Evolutionary conservation across 1,284 basidiomycete species (phyloP).

Genomic region (Microbotryum intermedium): DNA sequence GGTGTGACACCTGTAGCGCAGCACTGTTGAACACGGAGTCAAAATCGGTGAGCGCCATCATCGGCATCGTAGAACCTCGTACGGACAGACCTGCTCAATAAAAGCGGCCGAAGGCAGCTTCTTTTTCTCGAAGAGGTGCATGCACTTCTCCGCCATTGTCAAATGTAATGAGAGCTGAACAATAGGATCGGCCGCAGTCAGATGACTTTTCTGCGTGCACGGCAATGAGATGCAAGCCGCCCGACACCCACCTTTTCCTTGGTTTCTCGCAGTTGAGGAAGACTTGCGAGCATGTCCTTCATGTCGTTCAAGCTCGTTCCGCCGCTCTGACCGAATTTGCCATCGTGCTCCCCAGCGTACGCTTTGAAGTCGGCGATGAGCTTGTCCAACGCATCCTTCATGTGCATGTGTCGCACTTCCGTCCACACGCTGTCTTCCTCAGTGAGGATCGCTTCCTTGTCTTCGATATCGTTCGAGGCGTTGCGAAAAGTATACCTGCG

Average conservation of each 20-base stretch:
- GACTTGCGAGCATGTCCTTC: conserved; percentile 94
- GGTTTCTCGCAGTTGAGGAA: conserved; percentile 92
- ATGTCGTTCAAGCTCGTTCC: conserved; percentile 88
- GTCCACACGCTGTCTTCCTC: conserved; percentile 88
- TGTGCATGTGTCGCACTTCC: conserved; percentile 89
- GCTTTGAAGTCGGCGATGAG: conserved; percentile 90
- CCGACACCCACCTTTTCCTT: conserved; percentile 67
- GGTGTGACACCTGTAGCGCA: conserved; percentile 83
- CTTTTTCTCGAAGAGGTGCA: conserved; percentile 82
- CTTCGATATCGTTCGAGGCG: conserved; percentile 61
- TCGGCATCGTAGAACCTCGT: neutral
- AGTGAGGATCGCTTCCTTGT: conserved; percentile 71
- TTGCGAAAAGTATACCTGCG: conserved; percentile 33
- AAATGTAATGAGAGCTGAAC: conserved; percentile 84
- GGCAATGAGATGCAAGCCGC: neutral
- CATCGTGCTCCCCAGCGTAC: conserved; percentile 82
- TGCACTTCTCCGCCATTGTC: conserved; percentile 96
- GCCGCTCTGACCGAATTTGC: conserved; percentile 55
- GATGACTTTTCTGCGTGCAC: neutral
- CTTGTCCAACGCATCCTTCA: conserved; percentile 95
- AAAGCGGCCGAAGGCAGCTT: conserved; percentile 76
- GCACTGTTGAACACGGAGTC: conserved; percentile 48
- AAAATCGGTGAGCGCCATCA: neutral
- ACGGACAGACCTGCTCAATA: conserved; percentile 74
- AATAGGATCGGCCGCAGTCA: conserved; percentile 1